Base-by-base conservation (phyloP, 2,329 filamentous ascomycete genomes). In the Diplodia seriata region DNA sequence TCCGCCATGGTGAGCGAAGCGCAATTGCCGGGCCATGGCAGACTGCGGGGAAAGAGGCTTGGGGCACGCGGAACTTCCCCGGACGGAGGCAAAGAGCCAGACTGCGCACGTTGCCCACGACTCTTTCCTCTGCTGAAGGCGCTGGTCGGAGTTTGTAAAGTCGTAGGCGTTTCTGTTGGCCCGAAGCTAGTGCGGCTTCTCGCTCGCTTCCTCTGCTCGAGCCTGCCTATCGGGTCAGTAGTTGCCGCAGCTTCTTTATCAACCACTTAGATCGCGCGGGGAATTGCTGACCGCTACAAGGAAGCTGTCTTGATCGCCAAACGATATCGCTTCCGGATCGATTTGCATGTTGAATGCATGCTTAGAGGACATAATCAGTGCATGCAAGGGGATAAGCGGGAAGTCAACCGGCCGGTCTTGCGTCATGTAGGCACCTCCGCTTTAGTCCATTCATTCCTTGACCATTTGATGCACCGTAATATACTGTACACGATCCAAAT, bases 1-100 rank as follows among this genome's bases (percentile, higher is more conserved):
- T 1, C 18, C n/a, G 55, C 38, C 55, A 29, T 59, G 4, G 12
- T 23, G 15, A 18, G 26, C 36, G 23, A 29, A 18, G 5, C 23
- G 38, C 53, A n/a, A 38, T 33, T 56, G 53, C 53, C 53, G 53
- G 26, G 4, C 31, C 8, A 57, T 11, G 36, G 29, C n/a, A 47
- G 43, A 63, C 38, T 63, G 59, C 50, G 59, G 59, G 59, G 59
- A 26, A 63, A 23, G 40, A 47, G 18, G 23, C 43, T n/a, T 29
- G 59, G 59, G 56, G 59, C 31, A 61, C 56, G 56, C 29, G 56
- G 33, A 26, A 14, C 20, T 40, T 38, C 56, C 56, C 56, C 56
- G 29, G 38, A 61, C 40, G 15, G 20, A 49, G 40, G 56, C 15
- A 23, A 40, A 23, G 4, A 36, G 53, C 31, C 53, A 26, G 53